A percentile compares a stretch with the other conserved stretches of the same genome.
Evolutionary conservation across 768 basidiomycete genomes (phyloP).

Genomic region (Leucocoprinus leucothites): DNA sequence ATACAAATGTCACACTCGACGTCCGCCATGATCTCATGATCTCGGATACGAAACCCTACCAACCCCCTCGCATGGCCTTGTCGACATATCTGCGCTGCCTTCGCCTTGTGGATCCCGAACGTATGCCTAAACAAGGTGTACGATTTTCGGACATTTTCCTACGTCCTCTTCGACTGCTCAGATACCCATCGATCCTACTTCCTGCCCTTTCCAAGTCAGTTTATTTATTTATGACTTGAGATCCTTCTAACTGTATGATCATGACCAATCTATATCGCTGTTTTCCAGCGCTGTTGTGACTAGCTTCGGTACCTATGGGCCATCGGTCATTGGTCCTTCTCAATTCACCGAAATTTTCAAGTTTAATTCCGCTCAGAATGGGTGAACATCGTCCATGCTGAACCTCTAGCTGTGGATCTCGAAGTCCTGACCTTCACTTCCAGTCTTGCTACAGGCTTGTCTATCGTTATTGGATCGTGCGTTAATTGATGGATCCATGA

Average conservation of each 20-base stretch:
- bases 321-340: conserved; percentile 27
- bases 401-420: too few species aligned
- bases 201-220: background rate
- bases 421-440: too few species aligned
- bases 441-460: conserved; percentile 34
- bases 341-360: background rate
- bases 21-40: background rate
- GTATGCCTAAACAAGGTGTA: background rate
- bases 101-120: background rate
- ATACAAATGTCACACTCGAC: background rate
- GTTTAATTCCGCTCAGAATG: conserved; percentile 33
- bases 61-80: background rate
- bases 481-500: conserved; percentile 2
- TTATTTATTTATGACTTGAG: background rate
- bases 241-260: too few species aligned
- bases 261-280: too few species aligned
- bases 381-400: conserved; percentile 19
- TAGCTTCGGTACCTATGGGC: background rate
- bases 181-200: background rate
- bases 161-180: background rate
- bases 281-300: background rate
- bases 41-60: background rate
- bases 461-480: conserved; percentile 31
- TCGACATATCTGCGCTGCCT: background rate
- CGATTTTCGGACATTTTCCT: background rate